Conservation (phyloP, 352 stramenopile genomes). For the Pythium insidiosum region DNA sequence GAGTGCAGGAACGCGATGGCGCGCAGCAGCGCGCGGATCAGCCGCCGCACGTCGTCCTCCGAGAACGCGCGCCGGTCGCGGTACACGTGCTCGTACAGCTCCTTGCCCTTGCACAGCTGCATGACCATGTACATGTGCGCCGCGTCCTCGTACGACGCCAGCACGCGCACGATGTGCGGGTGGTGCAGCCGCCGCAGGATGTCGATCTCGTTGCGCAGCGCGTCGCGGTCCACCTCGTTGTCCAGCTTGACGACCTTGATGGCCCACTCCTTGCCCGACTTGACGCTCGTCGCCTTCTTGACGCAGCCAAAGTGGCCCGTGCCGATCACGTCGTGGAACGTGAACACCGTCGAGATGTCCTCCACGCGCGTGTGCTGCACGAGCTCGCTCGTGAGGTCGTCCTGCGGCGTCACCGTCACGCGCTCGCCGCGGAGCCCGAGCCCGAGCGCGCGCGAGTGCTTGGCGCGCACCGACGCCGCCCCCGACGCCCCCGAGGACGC, state of each 20-base stretch:
- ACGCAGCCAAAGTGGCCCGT: slow-evolving; percentile 64
- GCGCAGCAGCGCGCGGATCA: too few species aligned
- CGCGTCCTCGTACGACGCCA: slow-evolving; percentile 68
- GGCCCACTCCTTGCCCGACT: slow-evolving; percentile 55
- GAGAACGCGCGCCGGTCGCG: slow-evolving; percentile 41
- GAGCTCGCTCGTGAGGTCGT: slow-evolving; percentile 58
- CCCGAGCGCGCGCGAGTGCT: not conserved
- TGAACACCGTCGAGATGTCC: slow-evolving; percentile 45
- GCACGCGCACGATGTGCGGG: slow-evolving; percentile 73
- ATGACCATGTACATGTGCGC: slow-evolving; percentile 82
- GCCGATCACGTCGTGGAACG: slow-evolving; percentile 46
- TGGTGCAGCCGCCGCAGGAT: slow-evolving; percentile 75
- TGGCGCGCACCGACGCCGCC: not conserved
- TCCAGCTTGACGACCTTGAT: slow-evolving; percentile 56
- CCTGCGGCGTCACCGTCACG: slow-evolving; percentile 19
- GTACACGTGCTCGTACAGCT: slow-evolving; percentile 65
- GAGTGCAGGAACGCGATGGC: too few species aligned
- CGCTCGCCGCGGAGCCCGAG: slow-evolving; percentile 11
- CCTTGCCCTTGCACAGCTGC: slow-evolving; percentile 66
- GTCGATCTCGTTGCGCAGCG: slow-evolving; percentile 68
- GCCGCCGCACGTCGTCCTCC: slow-evolving; percentile 51
- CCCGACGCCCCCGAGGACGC: not conserved
- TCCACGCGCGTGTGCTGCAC: slow-evolving; percentile 65
- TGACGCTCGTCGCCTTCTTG: slow-evolving; percentile 39
- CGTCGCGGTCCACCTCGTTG: slow-evolving; percentile 69